Percentiles rank a stretch among this genome's conserved stretches.
Conservation (phyloP, 208 protist genomes). For the Leishmania mexicana region DNA sequence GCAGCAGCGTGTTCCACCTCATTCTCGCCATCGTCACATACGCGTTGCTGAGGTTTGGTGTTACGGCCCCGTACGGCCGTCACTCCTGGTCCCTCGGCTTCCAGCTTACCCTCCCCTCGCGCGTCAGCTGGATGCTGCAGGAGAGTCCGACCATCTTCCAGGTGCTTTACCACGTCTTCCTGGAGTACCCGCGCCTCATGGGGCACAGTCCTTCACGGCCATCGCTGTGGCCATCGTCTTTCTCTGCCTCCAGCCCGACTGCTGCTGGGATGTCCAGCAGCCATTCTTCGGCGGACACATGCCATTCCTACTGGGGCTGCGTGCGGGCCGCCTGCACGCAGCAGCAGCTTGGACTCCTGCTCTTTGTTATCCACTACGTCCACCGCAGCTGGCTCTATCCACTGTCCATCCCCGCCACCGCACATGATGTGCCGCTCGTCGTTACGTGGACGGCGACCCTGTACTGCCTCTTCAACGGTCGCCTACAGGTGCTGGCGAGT, state of each 20-base stretch:
- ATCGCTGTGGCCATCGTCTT: background rate
- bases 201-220: slow-evolving; percentile 11
- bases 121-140: slow-evolving; percentile 67
- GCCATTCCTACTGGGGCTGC: slow-evolving; percentile 19
- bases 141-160: slow-evolving; percentile 73
- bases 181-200: slow-evolving; percentile 51
- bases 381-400: slow-evolving; percentile 77
- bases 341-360: slow-evolving; percentile 39
- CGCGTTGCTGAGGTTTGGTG: slow-evolving; percentile 25
- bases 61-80: slow-evolving; percentile 44
- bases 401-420: slow-evolving; percentile 32
- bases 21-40: slow-evolving; percentile 37
- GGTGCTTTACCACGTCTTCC: slow-evolving; percentile 57
- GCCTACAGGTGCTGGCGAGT: slow-evolving; percentile 71
- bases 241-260: background rate
- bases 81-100: slow-evolving; percentile 19
- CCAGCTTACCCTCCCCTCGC: slow-evolving; percentile 39
- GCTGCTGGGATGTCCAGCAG: background rate
- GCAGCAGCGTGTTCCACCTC: slow-evolving; percentile 34
- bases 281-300: slow-evolving; percentile 3
- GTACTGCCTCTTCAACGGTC: slow-evolving; percentile 84
- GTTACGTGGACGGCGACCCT: slow-evolving; percentile 60
- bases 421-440: slow-evolving; percentile 50
- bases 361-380: slow-evolving; percentile 80
- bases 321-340: slow-evolving; percentile 22